A percentile compares a stretch with the other conserved stretches of the same genome.
phyloP scores from a whole-genome alignment of 2,329 filamentous ascomycete species.

The Gaeumannomyces sp. region DNA sequence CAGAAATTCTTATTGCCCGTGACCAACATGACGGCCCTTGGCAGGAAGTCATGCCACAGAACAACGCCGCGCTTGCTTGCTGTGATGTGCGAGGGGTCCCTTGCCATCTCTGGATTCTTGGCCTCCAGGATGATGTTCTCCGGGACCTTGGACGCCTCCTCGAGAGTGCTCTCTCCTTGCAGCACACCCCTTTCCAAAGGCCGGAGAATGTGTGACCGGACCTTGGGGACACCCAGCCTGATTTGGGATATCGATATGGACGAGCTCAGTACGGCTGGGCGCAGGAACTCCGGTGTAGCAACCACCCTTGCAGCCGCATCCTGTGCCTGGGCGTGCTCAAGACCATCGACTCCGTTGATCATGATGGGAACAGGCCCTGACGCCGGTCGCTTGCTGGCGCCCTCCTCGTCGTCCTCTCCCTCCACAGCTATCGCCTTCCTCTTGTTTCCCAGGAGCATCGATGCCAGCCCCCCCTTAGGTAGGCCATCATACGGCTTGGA shows the following conservation, averaged over 20 bases:
- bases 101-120: conserved; percentile 68
- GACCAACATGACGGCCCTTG: conserved; percentile 77
- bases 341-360: conserved; percentile 68
- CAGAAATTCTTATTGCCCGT: conserved; percentile 89
- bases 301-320: conserved; percentile 53
- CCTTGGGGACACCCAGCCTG: conserved; percentile 78
- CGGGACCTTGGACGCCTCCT: conserved; percentile 56
- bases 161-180: conserved; percentile 43
- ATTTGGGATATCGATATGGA: conserved; percentile 76
- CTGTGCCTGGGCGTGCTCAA: conserved; percentile 66
- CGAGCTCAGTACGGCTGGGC: conserved; percentile 81
- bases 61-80: conserved; percentile 73
- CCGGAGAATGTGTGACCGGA: conserved; percentile 75
- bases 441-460: conserved; percentile 89
- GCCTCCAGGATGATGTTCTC: conserved; percentile 81
- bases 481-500: conserved; percentile 92
- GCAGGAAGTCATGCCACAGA: conserved; percentile 92
- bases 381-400: conserved; percentile 37
- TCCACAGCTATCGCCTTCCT: conserved; percentile 71
- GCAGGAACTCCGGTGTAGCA: conserved; percentile 73
- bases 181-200: conserved; percentile 65
- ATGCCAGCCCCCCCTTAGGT: conserved; percentile 79
- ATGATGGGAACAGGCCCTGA: conserved; percentile 58
- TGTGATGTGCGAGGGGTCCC: conserved; percentile 78
- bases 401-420: conserved; percentile 63